Evolutionary conservation across 169 alveolate species (phyloP), one percentile per base, ranked within the genome.

Genomic region (Eimeria acervulina): DNA sequence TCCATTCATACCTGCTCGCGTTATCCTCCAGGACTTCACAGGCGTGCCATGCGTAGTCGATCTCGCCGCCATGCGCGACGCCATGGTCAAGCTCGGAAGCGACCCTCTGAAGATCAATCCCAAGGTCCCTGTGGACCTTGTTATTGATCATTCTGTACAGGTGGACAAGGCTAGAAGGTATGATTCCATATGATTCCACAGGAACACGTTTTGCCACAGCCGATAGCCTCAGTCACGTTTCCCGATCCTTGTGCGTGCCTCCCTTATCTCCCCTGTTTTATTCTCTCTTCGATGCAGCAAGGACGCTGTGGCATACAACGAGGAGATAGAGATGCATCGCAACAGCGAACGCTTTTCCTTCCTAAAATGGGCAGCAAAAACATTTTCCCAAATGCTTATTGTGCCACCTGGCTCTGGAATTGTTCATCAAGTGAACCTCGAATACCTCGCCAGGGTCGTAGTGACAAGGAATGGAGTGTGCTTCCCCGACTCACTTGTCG

Each of bases 331-430:
- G 95, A 98, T 98, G 98, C 96, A 96, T 87, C 98, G 99, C 92
- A 99, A 99, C 97, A 63, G 97, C 44, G 99, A 99, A 93, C 97
- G 99, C 96, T 99, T 98, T 96, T 97, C 98, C 87, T 99, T 99
- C 97, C 97, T 99, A 83, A 99, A 98, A 95, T 99, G 99, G 99
- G 99, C 99, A 6, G 99, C 99, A 96, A 98, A 98, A 70, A 98
- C 99, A 90, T 99, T 99, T 96, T 95, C 98, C 85, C 98, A 98
- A 96, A 98, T 99, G 96, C 96, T 96, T 74, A 99, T 99, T 90
- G 99, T 99, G 88, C 99, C 99, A 23, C 99, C 99, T 40, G 99
- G 99, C 23, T 98, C 99, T 42, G 99, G 99, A 23, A 99, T 99
- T 95, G 99, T 99, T 47, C 99, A 99, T 96, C 99, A 99, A 96